Evolutionary conservation across 2,329 filamentous ascomycete genomes (phyloP), one percentile per base, ranked within the genome.

Genomic region (Ustulina deusta): DNA sequence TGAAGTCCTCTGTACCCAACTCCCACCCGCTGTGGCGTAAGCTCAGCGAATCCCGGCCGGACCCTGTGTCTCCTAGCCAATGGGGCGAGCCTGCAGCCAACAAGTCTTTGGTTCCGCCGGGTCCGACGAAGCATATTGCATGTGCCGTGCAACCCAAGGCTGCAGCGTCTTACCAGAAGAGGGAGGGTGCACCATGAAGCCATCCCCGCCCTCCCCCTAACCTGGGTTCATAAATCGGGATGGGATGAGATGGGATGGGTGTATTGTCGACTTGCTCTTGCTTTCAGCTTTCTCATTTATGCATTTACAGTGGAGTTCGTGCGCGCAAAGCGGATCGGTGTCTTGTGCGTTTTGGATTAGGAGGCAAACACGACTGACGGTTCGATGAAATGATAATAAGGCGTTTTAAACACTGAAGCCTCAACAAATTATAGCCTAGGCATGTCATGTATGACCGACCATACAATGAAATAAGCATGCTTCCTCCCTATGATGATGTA

Each of bases 41-140:
- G 32, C 25, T 27, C 22, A 17, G 17, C 13, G 13, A 25, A 42
- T 48, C 25, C 46, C 38, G 25, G 4, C 57, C 36, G 20, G n/a
- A 49, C 38, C 38, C 22, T 61, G 58, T 38, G 27, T 40, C 32
- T 9, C 29, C 25, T 27, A 49, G 34, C 56, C 55, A 61, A 64
- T 67, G n/a, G 51, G 20, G 20, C 58, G 13, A 49, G 34, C 40
- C 46, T 52, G 61, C 38, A 52, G 13, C 25, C 34, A 15, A 48
- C 57, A 29, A 54, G 40, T 61, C n/a, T 27, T 25, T 22, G 38
- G 66, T 60, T 69, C 69, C 59, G 64, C 68, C 68, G 59, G 58
- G 67, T 60, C 65, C 69, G 65, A 59, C 52, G 68, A 71, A 68
- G 61, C 69, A 69, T 73, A 54, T 64, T 68, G 65, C 62, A 70